These are phyloP conservation scores for Grigorovia humatica DNA, from an alignment of 805 yeast genomes.

Conservation along the genomic window DNA sequence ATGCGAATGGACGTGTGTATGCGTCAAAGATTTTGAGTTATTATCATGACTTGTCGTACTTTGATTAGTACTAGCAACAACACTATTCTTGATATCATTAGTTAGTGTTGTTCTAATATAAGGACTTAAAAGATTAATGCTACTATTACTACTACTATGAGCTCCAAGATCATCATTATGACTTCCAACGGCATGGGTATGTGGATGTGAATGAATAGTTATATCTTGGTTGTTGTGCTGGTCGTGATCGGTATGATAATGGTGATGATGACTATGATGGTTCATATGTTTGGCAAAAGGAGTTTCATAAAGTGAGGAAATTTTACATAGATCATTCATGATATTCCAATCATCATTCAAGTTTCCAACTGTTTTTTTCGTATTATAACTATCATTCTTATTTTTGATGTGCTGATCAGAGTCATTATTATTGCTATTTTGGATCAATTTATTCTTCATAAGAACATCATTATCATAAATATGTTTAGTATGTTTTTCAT, in stretches of 20 bases:
- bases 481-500: conserved; percentile 3
- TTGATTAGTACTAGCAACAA: not conserved
- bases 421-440: not conserved
- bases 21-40: not conserved
- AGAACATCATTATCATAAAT: not conserved
- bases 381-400: not conserved
- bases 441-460: not conserved
- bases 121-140: not conserved
- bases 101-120: not conserved
- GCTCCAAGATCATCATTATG: conserved; percentile 5
- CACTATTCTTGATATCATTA: not conserved
- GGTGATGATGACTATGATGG: conserved; percentile 14
- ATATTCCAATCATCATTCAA: conserved; percentile 21
- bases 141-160: not conserved
- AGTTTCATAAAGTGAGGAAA: conserved; percentile 26
- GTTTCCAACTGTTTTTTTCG: conserved; percentile 10
- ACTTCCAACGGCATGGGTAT: not conserved
- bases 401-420: not conserved
- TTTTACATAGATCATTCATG: conserved; percentile 25
- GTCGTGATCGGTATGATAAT: not conserved
- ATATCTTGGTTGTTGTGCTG: not conserved
- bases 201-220: not conserved
- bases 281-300: conserved; percentile 26
- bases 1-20: not conserved
- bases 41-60: not conserved